Base-by-base conservation (phyloP, 2,329 filamentous ascomycete species). In the Beauveria medogensis region DNA sequence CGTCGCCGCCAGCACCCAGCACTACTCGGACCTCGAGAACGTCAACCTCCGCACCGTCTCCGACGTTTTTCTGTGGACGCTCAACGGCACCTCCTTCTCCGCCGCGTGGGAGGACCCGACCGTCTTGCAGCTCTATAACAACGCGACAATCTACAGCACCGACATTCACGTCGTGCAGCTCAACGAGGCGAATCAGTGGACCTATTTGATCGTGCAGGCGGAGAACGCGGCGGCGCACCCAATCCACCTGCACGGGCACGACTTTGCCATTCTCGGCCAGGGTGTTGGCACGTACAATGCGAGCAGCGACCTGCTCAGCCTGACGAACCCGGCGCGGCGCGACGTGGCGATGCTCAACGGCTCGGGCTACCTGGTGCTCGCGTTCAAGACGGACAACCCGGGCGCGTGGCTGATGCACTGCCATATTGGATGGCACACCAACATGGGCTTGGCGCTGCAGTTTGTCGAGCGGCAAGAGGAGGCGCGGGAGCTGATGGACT, bases 401-500 rank as follows among this genome's bases (percentile, higher is more conserved):
- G 54, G 54, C 24, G 30, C 30, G 30, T 34, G 30, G 30, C 30
- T 34, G 30, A 34, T 34, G 30, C 30, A 34, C 30, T 34, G 84
- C 84, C 87, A 68, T 81, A 85, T 65, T 86, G 87, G 67, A 80
- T 80, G 48, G 78, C 80, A 2, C 79, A 87, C 70, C 82, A 86
- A 54, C 30, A 34, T 34, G 34, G 51, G 51, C 9, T 20, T 54
- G 1, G 51, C 51, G 4, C 28, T 54, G 8, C 51, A 54, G 12
- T 54, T 54, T 54, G 34, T 54, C 5, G 51, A 54, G 20, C 51
- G 24, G 14, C 30, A 37, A 10, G 16, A 18, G 1, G 30, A 24
- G 24, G 34, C 34, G 7, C 20, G 20, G 24, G 10, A 22, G n/a
- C 34, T 54, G n/a, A 26, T 54, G 8, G 20, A 41, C 34, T 18